Base-by-base conservation (phyloP, 441 rosid species). In the Aleurites moluccanus region DNA sequence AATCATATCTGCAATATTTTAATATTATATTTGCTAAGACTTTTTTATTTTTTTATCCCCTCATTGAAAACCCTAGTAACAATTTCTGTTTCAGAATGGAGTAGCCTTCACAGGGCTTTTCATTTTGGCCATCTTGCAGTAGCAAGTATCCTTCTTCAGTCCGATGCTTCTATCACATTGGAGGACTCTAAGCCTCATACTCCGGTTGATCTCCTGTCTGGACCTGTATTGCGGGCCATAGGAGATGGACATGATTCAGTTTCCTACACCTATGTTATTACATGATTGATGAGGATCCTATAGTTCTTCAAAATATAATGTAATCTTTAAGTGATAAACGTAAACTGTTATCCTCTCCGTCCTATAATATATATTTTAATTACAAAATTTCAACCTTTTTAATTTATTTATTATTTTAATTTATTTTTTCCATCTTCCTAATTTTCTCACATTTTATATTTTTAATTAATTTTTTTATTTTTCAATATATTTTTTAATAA, bases 51-150 rank as follows among this genome's bases (percentile, higher is more conserved):
- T 73, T 20, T 10, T n/a, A n/a, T n/a, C 27, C 28, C 45, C 55
- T 72, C 49, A 71, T 68, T 28, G 57, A 55, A 63, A 70, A 76
- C 60, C 49, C n/a, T 71, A 1, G 30, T 65, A 61, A 63, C 25
- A 38, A 70, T 67, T 47, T 28, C 30, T 28, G 44, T 44, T 35
- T 96, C 99, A 63, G 99, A 97, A 60, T 96, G 99, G 97, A 93
- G 93, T 83, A 87, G 97, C 82, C 97, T 96, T 77, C 99, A 93
- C 75, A 83, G 99, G 85, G 98, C 99, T 79, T 85, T 93, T 76
- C 97, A 96, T 81, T 96, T 96, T 82, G 98, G 98, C 74, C 98
- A 96, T 89, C 97, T 96, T 76, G 96, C 97, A 23, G 99, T 92
- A 59, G 99, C 97, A 74, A 88, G 93, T 80, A 76, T 87, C 64